phyloP scores from a whole-genome alignment of 768 basidiomycete species.

The Amanita jacksonii region DNA sequence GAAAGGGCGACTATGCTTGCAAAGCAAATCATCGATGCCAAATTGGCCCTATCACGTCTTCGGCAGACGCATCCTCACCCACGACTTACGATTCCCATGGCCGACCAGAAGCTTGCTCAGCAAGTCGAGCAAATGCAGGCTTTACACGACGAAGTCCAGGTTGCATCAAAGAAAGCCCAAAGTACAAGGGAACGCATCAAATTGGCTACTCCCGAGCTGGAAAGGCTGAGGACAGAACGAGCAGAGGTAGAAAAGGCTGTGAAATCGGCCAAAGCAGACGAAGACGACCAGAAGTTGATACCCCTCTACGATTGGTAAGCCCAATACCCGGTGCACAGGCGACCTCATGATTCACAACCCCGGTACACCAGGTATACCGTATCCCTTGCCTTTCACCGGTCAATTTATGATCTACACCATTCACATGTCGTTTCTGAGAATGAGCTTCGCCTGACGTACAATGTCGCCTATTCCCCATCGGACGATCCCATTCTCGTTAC shows the following conservation, averaged over 20 bases:
- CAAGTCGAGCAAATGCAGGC: constrained; percentile 76
- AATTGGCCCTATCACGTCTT: constrained; percentile 69
- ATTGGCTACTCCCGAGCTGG: constrained; percentile 41
- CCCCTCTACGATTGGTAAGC: constrained; percentile 65
- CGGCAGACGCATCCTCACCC: constrained; percentile 75
- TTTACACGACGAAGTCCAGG: constrained; percentile 57
- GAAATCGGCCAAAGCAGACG: constrained; percentile 42
- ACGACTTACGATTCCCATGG: constrained; percentile 66
- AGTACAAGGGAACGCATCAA: constrained; percentile 56
- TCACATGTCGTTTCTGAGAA: constrained; percentile 60
- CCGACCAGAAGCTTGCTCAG: constrained; percentile 60
- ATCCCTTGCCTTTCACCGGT: constrained; percentile 54
- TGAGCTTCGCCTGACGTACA: constrained; percentile 66
- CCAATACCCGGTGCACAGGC: background rate
- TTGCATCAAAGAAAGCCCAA: constrained; percentile 38
- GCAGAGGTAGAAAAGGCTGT: constrained; percentile 67
- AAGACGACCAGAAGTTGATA: constrained; percentile 55
- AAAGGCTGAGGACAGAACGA: constrained; percentile 47
- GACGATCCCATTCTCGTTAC: constrained; percentile 28
- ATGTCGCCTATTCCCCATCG: constrained; percentile 24
- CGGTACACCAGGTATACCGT: constrained; percentile 52
- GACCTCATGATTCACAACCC: background rate
- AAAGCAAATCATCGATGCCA: constrained; percentile 75
- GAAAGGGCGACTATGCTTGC: constrained; percentile 50
- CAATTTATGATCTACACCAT: constrained; percentile 49